Percentiles rank a stretch among this genome's conserved stretches.
These are phyloP conservation scores for Fusarium nurragi DNA, from an alignment of 2,329 filamentous ascomycete genomes.

Conservation along the genomic window DNA sequence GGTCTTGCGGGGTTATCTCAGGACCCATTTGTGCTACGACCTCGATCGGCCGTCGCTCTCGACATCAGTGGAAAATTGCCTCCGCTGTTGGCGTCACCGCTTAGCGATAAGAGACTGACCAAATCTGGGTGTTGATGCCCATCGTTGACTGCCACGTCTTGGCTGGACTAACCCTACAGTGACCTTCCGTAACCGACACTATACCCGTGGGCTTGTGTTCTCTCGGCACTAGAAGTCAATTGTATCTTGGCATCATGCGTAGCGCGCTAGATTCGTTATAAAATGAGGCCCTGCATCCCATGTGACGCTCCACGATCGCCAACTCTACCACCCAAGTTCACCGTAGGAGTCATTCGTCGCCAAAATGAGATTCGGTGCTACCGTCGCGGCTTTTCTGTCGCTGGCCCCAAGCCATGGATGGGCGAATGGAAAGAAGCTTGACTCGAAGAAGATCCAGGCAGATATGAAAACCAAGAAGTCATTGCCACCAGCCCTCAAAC, in stretches of 20 bases:
- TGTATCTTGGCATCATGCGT: background rate
- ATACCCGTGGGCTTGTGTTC: conserved; percentile 4
- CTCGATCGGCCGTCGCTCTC: background rate
- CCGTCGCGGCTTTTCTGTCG: conserved; percentile 17
- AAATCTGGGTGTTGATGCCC: background rate
- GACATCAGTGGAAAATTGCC: background rate
- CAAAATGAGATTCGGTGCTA: conserved; percentile 15
- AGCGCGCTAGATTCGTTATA: background rate
- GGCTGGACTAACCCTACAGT: background rate
- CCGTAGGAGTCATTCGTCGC: background rate
- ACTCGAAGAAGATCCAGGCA: conserved; percentile 25
- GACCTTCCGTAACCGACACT: conserved; percentile 32
- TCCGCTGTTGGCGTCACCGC: background rate
- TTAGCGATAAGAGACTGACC: background rate
- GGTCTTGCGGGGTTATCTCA: conserved; percentile 2
- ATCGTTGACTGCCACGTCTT: background rate
- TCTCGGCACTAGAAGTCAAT: background rate
- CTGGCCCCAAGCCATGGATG: conserved; percentile 6
- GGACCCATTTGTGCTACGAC: conserved; percentile 6
- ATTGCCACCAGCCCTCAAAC: fast-evolving
- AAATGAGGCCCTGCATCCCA: background rate
- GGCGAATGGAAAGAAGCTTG: conserved; percentile 23
- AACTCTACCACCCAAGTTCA: background rate
- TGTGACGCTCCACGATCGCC: no score
- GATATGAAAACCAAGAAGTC: conserved; percentile 35